These are phyloP conservation scores for Fraxinus excelsior DNA, from an alignment of 257 asterid genomes.

Conservation along the genomic window DNA sequence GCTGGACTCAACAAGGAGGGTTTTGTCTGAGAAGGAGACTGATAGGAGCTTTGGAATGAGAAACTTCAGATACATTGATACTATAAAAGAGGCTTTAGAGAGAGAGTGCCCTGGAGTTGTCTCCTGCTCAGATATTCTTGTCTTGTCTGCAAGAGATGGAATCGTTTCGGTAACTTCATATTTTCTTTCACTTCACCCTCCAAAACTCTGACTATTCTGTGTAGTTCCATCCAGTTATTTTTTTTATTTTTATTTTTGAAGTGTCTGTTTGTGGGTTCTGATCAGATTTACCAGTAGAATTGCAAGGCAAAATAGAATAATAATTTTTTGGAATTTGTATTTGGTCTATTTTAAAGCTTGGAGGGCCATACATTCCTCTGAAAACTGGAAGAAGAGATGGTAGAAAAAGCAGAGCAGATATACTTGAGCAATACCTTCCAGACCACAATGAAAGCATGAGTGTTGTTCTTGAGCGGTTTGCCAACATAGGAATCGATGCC, in stretches of 20 bases:
- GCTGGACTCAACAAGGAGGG: slow-evolving; percentile 94
- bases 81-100: slow-evolving; percentile 85
- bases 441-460: slow-evolving; percentile 93
- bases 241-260: slow-evolving; percentile 6
- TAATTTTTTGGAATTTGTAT: neutral
- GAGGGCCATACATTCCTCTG: slow-evolving; percentile 87
- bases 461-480: slow-evolving; percentile 81
- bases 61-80: slow-evolving; percentile 86
- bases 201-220: no score
- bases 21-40: slow-evolving; percentile 82
- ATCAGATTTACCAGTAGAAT: neutral
- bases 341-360: slow-evolving; percentile 45
- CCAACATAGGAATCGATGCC: slow-evolving; percentile 65
- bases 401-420: slow-evolving; percentile 78
- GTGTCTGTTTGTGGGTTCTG: neutral
- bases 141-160: slow-evolving; percentile 91
- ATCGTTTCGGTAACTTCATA: slow-evolving; percentile 53
- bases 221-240: neutral
- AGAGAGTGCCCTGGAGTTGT: slow-evolving; percentile 97
- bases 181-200: no score
- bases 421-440: slow-evolving; percentile 78
- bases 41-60: slow-evolving; percentile 98
- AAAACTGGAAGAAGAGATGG: slow-evolving; percentile 97
- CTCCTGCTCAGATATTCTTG: slow-evolving; percentile 92
- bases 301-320: neutral